Percentiles rank a stretch among this genome's conserved stretches.
Conservation (phyloP, 345 rosid species). For the Gynandropsis gynandra region DNA sequence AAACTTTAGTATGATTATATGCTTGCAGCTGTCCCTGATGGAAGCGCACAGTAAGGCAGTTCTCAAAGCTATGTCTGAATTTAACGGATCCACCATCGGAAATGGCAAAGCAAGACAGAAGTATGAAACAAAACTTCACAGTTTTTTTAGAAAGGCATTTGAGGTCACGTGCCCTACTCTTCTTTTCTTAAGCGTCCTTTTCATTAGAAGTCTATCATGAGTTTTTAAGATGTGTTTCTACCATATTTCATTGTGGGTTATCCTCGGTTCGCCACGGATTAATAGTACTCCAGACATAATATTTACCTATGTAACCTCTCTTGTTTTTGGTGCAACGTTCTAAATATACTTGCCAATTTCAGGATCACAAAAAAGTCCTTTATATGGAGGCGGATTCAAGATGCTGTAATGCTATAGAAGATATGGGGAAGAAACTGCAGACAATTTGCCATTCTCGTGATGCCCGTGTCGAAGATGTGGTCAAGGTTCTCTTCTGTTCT, state of each 20-base stretch:
- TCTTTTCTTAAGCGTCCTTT: not conserved
- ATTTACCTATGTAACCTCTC: not conserved
- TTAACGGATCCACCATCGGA: constrained; percentile 36
- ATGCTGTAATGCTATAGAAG: constrained; percentile 36
- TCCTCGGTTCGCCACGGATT: too few species aligned
- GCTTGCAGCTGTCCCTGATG: constrained; percentile 28
- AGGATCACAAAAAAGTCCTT: constrained; percentile 32
- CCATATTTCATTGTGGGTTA: too few species aligned
- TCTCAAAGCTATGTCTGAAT: constrained; percentile 28
- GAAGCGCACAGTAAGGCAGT: constrained; percentile 38
- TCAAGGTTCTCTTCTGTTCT: constrained; percentile 17
- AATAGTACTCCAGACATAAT: not conserved
- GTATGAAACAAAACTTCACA: constrained; percentile 30
- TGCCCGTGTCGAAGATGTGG: constrained; percentile 27
- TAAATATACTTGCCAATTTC: not conserved
- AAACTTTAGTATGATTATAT: too few species aligned
- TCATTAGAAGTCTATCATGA: too few species aligned
- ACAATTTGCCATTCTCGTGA: constrained; percentile 30
- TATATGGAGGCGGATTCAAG: constrained; percentile 34
- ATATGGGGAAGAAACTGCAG: constrained; percentile 38
- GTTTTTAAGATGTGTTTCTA: not conserved
- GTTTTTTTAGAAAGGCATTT: constrained; percentile 33
- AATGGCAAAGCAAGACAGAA: constrained; percentile 25
- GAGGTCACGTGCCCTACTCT: constrained; percentile 19
- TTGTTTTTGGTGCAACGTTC: not conserved